Conservation (phyloP, 495 filamentous ascomycete species). For the Penicillium antarcticum region DNA sequence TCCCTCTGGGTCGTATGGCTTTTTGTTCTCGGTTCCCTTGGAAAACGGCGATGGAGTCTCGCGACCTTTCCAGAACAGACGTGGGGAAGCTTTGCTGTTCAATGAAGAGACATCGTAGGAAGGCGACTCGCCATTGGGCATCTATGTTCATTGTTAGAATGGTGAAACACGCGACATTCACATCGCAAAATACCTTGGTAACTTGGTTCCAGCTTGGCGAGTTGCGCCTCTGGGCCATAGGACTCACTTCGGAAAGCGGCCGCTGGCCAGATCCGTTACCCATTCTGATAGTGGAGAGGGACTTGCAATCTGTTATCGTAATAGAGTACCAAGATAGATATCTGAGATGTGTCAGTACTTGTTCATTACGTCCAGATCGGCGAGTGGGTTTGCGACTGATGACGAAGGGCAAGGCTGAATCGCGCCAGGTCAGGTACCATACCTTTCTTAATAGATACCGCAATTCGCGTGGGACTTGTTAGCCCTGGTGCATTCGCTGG, state of each 20-base stretch:
- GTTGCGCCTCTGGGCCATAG: conserved; percentile 58
- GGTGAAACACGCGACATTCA: conserved; percentile 26
- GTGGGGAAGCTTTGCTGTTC: conserved; percentile 63
- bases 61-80: conserved; percentile 81
- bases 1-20: conserved; percentile 54
- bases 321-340: neutral
- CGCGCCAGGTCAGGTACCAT: conserved; percentile 11
- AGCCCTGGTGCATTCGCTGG: conserved; percentile 12
- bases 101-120: conserved; percentile 75
- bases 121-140: conserved; percentile 64
- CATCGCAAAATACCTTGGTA: conserved; percentile 51
- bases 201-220: conserved; percentile 74
- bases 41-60: conserved; percentile 60
- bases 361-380: neutral
- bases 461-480: conserved; percentile 17
- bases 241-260: conserved; percentile 55
- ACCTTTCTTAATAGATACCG: conserved; percentile 20
- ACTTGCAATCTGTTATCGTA: neutral
- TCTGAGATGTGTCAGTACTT: conserved; percentile 14
- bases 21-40: conserved; percentile 64
- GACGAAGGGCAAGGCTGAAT: neutral
- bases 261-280: conserved; percentile 39
- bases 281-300: conserved; percentile 29
- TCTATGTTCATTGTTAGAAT: conserved; percentile 19
- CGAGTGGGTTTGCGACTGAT: conserved; percentile 1